Conservation (phyloP, 768 basidiomycete genomes). For the Serendipita indica region DNA sequence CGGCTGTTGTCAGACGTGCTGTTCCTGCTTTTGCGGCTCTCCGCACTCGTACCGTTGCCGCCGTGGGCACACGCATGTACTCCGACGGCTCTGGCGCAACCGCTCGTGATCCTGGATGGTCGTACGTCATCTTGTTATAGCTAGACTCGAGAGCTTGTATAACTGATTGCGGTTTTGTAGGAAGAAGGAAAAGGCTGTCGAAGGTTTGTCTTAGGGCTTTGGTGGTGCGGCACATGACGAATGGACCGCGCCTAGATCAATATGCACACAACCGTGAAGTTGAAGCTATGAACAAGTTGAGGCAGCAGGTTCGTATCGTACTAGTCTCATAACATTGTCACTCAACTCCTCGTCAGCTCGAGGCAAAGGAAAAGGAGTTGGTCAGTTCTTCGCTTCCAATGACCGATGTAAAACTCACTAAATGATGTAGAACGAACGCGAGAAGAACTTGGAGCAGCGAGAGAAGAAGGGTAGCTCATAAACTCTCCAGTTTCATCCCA, state of each 20-base stretch:
- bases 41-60: conserved; percentile 1
- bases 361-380: background rate
- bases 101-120: conserved; percentile 7
- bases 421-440: background rate
- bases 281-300: conserved; percentile 44
- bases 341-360: background rate
- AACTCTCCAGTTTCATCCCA: too few relatives aligned
- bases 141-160: too few relatives aligned
- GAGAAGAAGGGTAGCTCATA: background rate
- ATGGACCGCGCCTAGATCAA: conserved; percentile 32
- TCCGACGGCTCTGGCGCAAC: background rate
- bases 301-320: conserved; percentile 31
- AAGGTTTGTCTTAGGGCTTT: conserved; percentile 28
- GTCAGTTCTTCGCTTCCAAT: background rate
- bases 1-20: background rate
- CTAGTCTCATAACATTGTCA: background rate
- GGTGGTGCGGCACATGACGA: conserved; percentile 9
- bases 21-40: background rate
- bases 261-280: conserved; percentile 45
- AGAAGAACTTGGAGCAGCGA: background rate
- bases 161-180: conserved; percentile 27
- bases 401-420: background rate
- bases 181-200: conserved; percentile 60
- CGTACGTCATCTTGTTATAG: background rate
- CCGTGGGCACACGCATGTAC: background rate